phyloP scores from a whole-genome alignment of 1,284 basidiomycete species.

The Amylostereum areolatum region DNA sequence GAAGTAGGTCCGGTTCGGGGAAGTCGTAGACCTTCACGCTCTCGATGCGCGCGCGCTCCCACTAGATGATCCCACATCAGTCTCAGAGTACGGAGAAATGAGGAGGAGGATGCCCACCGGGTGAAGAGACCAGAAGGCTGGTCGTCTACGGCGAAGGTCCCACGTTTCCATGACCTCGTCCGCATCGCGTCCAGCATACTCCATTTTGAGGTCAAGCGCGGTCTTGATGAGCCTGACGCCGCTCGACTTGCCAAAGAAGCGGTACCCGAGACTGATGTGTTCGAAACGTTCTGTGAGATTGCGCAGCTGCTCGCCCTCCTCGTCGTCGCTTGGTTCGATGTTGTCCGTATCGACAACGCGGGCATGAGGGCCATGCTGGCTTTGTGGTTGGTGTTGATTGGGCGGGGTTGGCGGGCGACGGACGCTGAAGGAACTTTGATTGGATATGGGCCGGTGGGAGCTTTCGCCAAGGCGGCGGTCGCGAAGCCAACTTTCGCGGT shows the following conservation, averaged over 20 bases:
- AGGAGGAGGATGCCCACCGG: slow-evolving; percentile 10
- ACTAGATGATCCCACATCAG: too few species aligned
- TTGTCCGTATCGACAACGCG: slow-evolving; percentile 18
- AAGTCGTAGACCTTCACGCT: slow-evolving; percentile 20
- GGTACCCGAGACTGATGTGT: slow-evolving; percentile 24
- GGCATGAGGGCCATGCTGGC: too few species aligned
- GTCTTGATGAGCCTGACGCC: slow-evolving; percentile 59
- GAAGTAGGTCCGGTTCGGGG: slow-evolving; percentile 32
- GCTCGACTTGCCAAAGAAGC: slow-evolving; percentile 73
- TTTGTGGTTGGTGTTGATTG: too few species aligned
- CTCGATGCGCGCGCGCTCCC: slow-evolving; percentile 36
- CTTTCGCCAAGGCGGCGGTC: too few species aligned
- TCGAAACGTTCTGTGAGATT: slow-evolving; percentile 10
- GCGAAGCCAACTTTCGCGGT: slow-evolving; percentile 35
- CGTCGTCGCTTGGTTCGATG: slow-evolving; percentile 27
- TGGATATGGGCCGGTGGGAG: too few species aligned
- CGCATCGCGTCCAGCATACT: slow-evolving; percentile 33
- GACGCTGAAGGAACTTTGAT: neutral
- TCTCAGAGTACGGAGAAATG: neutral
- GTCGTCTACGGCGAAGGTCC: slow-evolving; percentile 6
- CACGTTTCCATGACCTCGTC: slow-evolving; percentile 12
- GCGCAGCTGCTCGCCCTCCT: slow-evolving; percentile 8
- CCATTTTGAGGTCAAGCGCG: slow-evolving; percentile 61
- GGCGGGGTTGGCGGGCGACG: neutral
- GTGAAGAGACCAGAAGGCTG: slow-evolving; percentile 10